Base-by-base conservation (phyloP, 1,284 basidiomycete species). In the Cutaneotrichosporon curvatum region DNA sequence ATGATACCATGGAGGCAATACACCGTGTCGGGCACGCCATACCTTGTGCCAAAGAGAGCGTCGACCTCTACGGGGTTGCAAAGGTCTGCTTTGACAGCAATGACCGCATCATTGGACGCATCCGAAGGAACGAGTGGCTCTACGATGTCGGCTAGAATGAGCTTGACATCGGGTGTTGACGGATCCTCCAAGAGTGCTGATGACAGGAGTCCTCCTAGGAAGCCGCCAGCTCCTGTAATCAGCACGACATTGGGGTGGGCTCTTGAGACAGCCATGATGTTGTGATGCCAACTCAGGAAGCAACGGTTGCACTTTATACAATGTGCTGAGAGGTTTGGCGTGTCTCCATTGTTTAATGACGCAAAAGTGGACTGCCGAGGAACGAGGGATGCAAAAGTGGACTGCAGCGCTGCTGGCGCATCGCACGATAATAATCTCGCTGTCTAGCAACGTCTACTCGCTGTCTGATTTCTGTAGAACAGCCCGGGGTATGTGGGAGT, bases 1-100 rank as follows among this genome's bases (percentile, higher is more conserved):
- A 81, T 81, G 61, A 80, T 79, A 9, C 80, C 80, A 57, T 81
- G 79, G 47, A 81, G 70, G 56, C 78, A 80, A 62, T 81, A 82
- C 30, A 70, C 56, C 14, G 64, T 62, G 47, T 65, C 63, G 4
- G 67, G 67, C 0, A 55, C 50, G 16, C 67, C 66, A 43, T 63
- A 61, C 41, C 58, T 58, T 31, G 68, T 71, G 19, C 46, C 57
- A 57, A 63, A 71, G 22, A 81, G 65, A 0, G 59, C 58, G 20
- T 77, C 70, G 37, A 76, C 68, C 46, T 75, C 72, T 6, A 60
- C 59, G 25, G 60, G 62, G 48, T 76, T 72, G 12, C 74, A 75
- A 45, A 81, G 62, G 62, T 81, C 78, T 7, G 75, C 75, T 57
- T 77, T 76, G 60, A 78, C 57, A 2, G 73, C 65, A 32, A 78